Evolutionary conservation across 495 filamentous ascomycete genomes (phyloP), one percentile per base, ranked within the genome.

Genomic region (Oidiodendron maius): DNA sequence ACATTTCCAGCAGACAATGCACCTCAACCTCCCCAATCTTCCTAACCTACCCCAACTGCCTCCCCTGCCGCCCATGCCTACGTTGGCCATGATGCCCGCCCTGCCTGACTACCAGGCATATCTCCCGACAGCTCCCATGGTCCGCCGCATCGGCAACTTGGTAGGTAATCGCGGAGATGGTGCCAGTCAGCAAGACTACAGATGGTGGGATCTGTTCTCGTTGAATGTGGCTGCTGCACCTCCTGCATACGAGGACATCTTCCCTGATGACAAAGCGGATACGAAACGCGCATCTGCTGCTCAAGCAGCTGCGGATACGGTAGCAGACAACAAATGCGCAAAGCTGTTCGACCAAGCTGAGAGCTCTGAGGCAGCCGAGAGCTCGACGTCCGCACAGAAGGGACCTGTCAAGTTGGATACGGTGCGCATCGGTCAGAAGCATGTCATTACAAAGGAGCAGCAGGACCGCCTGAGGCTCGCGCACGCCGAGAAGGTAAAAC

Each of bases 191-290:
- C 61, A 67, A 3, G 75, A 81, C 51, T 72, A 71, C 50, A 69
- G 74, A 53, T 89, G 86, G 83, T 87, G 83, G 76, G 82, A 87
- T 57, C 67, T 83, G 64, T 65, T 73, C 64, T 52, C 63, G 30
- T 65, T 53, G 12, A 35, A 62, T 3, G 61, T 68, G 21, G 47
- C 62, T 1, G 56, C 67, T 4, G 70, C 72, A 22, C 88, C 88
- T 4, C 88, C 89, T 25, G 78, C 89, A 3, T 95, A 95, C 50
- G 80, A 89, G 44, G 88, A 90, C 17, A 75, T 94, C 22, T 95
- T 80, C 59, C 88, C 88, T 4, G 40, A 66, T 26, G 67, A 71
- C 13, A 69, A 70, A 35, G 67, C 71, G 12, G 69, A 70, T 37
- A 69, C 70, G 15, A 88, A 90, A 67, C 82, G 82, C 62, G 59